Evolutionary conservation across 164 flowering plant genomes (phyloP), one percentile per base, ranked within the genome.

Genomic region (Stephania yunnanensis): DNA sequence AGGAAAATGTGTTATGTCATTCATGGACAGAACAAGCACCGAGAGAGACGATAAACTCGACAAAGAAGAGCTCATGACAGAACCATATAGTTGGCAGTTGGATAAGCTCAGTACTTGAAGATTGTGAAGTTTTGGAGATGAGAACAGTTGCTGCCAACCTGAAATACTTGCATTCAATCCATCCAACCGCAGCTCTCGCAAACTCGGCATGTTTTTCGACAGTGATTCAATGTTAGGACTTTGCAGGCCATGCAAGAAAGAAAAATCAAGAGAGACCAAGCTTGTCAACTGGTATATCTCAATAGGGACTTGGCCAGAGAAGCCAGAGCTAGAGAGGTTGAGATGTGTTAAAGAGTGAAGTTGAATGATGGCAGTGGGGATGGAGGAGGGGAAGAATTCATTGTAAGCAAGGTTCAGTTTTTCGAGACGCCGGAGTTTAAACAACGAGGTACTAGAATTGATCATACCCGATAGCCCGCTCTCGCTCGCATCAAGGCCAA

Each of bases 301-400:
- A 6, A 68, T 20, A 0, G 87, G 89, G 42, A 78, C 74, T 30
- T 86, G 88, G 10, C 87, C 87, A 1, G 17, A 20, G 31, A 88
- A 87, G 15, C 81, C 81, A 15, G 90, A 58, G n/a, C 20, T 3
- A 1, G 64, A 15, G 20, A 58, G 64, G 64, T 58, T 58, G 64
- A 58, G 64, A 15, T 58, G 64, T 10, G 64, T 58, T 6, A 58
- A 58, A 58, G n/a, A 58, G 1, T 50, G 64, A 58, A 58, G 20
- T 2, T 19, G 15, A 58, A 19, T n/a, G 19, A 58, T 15, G 4
- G 6, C 17, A n/a, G 20, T 15, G 64, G 64, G 64, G 7, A 15
- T 50, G 55, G 15, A 58, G 64, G 15, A 58, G 64, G 15, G 6
- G 64, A 6, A 19, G 64, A 58, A 58, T 7, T 58, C 17, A 58